Evolutionary conservation across 306 rosid species (phyloP), one percentile per base, ranked within the genome.

Genomic region (Rosa chinensis): DNA sequence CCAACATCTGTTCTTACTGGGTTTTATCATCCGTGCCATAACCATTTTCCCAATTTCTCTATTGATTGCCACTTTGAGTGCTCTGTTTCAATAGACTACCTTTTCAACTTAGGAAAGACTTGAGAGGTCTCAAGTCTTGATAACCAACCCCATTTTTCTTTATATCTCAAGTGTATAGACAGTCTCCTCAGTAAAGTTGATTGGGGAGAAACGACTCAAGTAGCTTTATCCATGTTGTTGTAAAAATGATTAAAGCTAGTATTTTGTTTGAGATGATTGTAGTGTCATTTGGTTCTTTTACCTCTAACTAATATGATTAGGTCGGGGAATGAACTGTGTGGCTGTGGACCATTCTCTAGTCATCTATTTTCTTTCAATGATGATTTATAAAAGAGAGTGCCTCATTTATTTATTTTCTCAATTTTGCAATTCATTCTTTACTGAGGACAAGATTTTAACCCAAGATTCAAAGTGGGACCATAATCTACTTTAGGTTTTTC

Each of bases 401-500:
- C 14, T 25, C 13, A 18, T 10, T 72, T 50, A 58, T 49, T 72
- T 32, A 28, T 12, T 14, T 14, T 39, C 55, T 45, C 4, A 44
- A 20, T 39, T 42, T 40, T 13, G 23, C 18, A 12, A 37, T 39
- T 74, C 49, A 67, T 20, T 67, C 16, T 20, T 67, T 20, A 10
- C 1, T 32, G 5, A 32, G n/a, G 39, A 63, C n/a, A 63, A 28
- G 13, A 25, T 4, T 28, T 32, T 13, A 13, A 17, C 6, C 13
- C 20, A 12, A 10, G 25, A 4, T 40, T 67, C 28, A 17, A 40
- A 40, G 13, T 67, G 25, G 72, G 72, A n/a, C 72, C 16, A 20
- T 68, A 43, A 7, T 39, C 17, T 10, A 42, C 72, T 17, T 52
- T 42, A 39, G 39, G 59, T 53, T 76, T 81, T 37, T 78, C 79